Base-by-base conservation (phyloP, 2,329 filamentous ascomycete genomes). In the Tolypocladium ovalisporum region DNA sequence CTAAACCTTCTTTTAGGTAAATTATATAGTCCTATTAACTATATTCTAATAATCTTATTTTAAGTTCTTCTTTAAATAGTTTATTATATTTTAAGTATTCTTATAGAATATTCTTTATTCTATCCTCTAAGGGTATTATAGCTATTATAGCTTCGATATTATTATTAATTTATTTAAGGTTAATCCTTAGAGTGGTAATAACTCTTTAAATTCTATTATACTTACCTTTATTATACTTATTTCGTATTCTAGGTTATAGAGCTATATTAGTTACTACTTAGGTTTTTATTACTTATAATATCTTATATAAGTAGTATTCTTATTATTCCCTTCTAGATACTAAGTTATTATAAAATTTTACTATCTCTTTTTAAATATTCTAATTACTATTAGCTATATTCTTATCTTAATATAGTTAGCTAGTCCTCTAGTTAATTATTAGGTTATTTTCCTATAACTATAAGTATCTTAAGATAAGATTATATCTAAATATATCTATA, bases 81-180 rank as follows among this genome's bases (percentile, higher is more conserved):
- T 56, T 59, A 56, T 29, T 58, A 55, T 58, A 61, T 55, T 60
- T 37, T 15, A 53, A 54, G 19, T 60, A 62, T 42, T 42, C 10
- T 42, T 12, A 12, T 42, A 42, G 40, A 42, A 42, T 13, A 13
- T 42, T 42, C 5, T 13, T 12, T 42, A 42, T 42, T 42, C n/a
- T 42, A 12, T 42, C 8, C 24, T 42, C 7, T 42, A 42, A n/a
- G 8, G 17, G 10, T 24, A 37, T 19, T 44, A 44, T 42, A 22
- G 12, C 3, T 42, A 42, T 42, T 2, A 2, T n/a, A n/a, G n/a
- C 5, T 27, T 44, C 13, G 13, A 44, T 44, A 44, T 15, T 44
- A 7, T 15, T 44, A 44, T 44, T 24, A 5, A 44, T 15, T 27
- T 4, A 4, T 44, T 44, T 5, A 5, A 44, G 22, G 40, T 44